Percentiles rank a stretch among this genome's conserved stretches.
Conservation (phyloP, 192 early-diverging fungal species). For the Coemansia sp. region DNA sequence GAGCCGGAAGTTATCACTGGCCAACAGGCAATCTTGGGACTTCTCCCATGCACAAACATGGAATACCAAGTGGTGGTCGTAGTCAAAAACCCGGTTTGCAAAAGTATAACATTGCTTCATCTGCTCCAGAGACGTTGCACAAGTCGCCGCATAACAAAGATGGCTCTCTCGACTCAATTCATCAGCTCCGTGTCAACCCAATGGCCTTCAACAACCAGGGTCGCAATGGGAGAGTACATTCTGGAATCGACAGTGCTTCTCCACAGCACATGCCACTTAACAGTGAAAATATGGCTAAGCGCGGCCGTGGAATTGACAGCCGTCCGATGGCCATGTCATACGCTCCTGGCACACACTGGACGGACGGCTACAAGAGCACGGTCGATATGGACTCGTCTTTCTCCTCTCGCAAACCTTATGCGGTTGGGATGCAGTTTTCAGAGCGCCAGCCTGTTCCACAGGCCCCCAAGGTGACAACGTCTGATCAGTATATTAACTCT, state of each 20-base stretch:
- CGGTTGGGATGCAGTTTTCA: neutral
- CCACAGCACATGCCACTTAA: neutral
- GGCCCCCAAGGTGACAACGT: neutral
- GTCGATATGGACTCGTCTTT: neutral
- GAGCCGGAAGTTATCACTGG: constrained; percentile 27
- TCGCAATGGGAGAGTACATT: constrained; percentile 14
- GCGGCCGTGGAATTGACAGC: neutral
- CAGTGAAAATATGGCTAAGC: constrained; percentile 1
- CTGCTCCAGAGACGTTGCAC: constrained; percentile 39
- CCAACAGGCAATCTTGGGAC: constrained; percentile 3
- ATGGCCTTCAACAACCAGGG: constrained; percentile 18
- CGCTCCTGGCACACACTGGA: constrained; percentile 15
- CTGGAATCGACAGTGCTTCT: neutral
- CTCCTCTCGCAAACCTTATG: neutral
- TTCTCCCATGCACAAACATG: constrained; percentile 14
- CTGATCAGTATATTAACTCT: constrained; percentile 1
- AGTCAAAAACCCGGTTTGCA: neutral
- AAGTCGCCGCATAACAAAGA: constrained; percentile 11
- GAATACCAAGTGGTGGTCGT: neutral
- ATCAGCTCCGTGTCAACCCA: constrained; percentile 2
- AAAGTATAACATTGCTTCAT: constrained; percentile 23
- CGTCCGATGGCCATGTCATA: constrained; percentile 19
- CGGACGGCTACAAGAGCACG: constrained; percentile 1
- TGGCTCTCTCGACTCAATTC: constrained; percentile 1
- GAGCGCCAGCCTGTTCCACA: neutral